phyloP scores from a whole-genome alignment of 2,329 filamentous ascomycete species.

The Nemania bipapillata region DNA sequence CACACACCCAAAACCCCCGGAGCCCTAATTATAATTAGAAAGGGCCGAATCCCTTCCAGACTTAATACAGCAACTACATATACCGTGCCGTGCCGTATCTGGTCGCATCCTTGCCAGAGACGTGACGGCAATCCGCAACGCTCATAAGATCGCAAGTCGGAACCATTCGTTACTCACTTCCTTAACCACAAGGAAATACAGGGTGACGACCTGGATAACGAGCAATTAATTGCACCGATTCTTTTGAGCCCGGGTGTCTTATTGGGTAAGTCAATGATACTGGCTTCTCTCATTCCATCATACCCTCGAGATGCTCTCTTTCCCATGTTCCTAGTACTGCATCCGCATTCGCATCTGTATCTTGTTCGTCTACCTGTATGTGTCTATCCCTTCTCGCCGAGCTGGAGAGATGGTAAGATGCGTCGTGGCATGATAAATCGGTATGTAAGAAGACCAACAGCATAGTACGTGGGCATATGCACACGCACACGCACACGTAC shows the following conservation, averaged over 20 bases:
- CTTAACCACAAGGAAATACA: slow-evolving; percentile 6
- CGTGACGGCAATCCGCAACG: slow-evolving; percentile 17
- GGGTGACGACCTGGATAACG: slow-evolving; percentile 3
- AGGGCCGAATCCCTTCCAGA: slow-evolving; percentile 30
- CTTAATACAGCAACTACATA: slow-evolving; percentile 26
- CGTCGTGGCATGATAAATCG: slow-evolving; percentile 15
- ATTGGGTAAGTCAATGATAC: slow-evolving; percentile 30
- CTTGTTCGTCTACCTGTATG: slow-evolving; percentile 11
- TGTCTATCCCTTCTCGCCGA: slow-evolving; percentile 7
- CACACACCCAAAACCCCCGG: slow-evolving; percentile 12
- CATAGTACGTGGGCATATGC: slow-evolving; percentile 1
- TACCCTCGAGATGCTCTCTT: neutral
- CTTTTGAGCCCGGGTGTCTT: slow-evolving; percentile 1
- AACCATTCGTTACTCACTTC: slow-evolving; percentile 16
- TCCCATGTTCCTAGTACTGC: neutral
- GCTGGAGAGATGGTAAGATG: slow-evolving; percentile 4
- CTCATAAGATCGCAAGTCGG: slow-evolving; percentile 23
- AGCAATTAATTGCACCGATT: slow-evolving; percentile 14
- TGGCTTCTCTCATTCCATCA: slow-evolving; percentile 8
- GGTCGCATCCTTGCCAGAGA: slow-evolving; percentile 20
- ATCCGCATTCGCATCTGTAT: neutral
- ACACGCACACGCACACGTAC: neutral
- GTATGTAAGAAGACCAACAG: slow-evolving; percentile 9
- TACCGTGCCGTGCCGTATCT: slow-evolving; percentile 3
- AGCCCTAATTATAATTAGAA: slow-evolving; percentile 19